Conservation (phyloP, 352 stramenopile genomes). For the Pythium aquatile region DNA sequence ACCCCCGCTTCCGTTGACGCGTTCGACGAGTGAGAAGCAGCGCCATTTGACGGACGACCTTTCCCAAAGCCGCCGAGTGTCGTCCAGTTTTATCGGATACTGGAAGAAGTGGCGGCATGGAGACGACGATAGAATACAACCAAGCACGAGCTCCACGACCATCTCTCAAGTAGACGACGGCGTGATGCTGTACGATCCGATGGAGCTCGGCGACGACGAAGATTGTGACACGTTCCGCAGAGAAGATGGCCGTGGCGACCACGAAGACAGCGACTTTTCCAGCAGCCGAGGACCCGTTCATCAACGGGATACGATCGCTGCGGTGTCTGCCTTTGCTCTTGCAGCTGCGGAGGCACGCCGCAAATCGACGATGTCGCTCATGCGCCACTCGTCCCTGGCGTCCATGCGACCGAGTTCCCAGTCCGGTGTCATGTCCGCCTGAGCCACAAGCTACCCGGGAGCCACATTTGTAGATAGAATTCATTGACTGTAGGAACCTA, state of each 20-base stretch:
- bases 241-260: neutral
- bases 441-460: neutral
- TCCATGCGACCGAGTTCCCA: slow-evolving; percentile 1
- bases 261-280: slow-evolving; percentile 2
- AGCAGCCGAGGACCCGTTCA: slow-evolving; percentile 2
- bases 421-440: slow-evolving; percentile 20
- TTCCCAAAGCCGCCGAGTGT: neutral
- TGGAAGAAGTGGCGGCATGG: slow-evolving; percentile 15
- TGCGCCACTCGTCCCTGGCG: slow-evolving; percentile 34
- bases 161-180: slow-evolving; percentile 19
- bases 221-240: neutral
- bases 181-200: slow-evolving; percentile 25
- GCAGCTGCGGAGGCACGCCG: slow-evolving; percentile 49
- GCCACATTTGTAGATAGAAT: neutral
- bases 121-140: neutral
- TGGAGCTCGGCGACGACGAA: neutral
- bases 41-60: neutral
- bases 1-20: neutral
- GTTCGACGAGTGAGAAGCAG: slow-evolving; percentile 11
- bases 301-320: slow-evolving; percentile 35
- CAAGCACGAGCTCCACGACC: slow-evolving; percentile 3
- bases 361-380: slow-evolving; percentile 54
- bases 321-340: slow-evolving; percentile 50
- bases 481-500: neutral
- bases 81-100: slow-evolving; percentile 15